Evolutionary conservation across 169 alveolate genomes (phyloP).

Genomic region (Plasmodium adleri): DNA sequence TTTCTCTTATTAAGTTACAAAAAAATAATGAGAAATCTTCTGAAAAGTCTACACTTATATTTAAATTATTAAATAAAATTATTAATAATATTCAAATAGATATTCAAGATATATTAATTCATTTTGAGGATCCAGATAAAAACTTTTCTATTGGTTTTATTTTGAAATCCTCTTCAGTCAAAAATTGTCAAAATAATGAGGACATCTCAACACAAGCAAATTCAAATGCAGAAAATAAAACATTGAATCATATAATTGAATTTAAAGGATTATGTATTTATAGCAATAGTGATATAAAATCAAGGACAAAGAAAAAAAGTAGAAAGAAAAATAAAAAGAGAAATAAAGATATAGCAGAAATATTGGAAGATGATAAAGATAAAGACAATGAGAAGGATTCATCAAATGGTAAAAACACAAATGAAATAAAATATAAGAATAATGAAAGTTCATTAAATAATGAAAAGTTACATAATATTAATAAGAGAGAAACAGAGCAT

Average conservation of each 20-base stretch:
- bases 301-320: slow-evolving; percentile 20
- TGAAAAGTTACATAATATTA: neutral
- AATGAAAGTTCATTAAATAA: neutral
- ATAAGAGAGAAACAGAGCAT: neutral
- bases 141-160: slow-evolving; percentile 84
- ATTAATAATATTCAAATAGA: slow-evolving; percentile 88
- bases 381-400: neutral
- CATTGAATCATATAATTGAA: slow-evolving; percentile 73
- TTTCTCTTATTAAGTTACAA: slow-evolving; percentile 72
- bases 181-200: slow-evolving; percentile 57
- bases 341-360: neutral
- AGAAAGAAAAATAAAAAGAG: slow-evolving; percentile 17
- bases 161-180: slow-evolving; percentile 82
- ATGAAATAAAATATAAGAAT: neutral
- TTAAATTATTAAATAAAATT: slow-evolving; percentile 85
- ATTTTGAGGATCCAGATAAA: slow-evolving; percentile 81
- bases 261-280: slow-evolving; percentile 75
- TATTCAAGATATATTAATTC: slow-evolving; percentile 87
- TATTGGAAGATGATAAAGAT: neutral
- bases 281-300: slow-evolving; percentile 52
- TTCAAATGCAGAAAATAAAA: slow-evolving; percentile 35
- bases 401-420: slow-evolving; percentile 1
- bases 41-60: slow-evolving; percentile 84
- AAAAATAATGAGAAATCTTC: slow-evolving; percentile 72
- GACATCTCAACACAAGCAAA: slow-evolving; percentile 32